Evolutionary conservation across 345 rosid species (phyloP).

Genomic region (Citrus mangshanensis): DNA sequence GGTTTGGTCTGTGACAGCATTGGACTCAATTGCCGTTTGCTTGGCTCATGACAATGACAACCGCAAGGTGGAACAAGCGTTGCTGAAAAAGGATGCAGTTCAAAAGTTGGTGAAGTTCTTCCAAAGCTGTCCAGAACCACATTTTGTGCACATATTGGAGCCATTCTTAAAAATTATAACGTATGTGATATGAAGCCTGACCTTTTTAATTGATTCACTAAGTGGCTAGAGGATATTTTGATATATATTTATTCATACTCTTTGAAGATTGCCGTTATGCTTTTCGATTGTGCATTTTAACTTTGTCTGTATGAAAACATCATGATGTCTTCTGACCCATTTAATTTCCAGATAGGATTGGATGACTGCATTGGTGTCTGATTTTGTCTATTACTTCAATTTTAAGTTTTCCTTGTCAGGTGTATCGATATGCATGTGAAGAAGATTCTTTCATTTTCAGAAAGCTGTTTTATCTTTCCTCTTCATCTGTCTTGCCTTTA

Average conservation of each 20-base stretch:
- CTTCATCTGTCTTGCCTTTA: neutral
- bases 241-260: neutral
- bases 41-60: slow-evolving; percentile 96
- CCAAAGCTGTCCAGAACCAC: slow-evolving; percentile 92
- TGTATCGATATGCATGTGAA: neutral
- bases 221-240: neutral
- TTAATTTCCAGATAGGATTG: neutral
- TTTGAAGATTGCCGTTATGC: neutral
- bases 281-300: neutral
- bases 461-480: neutral
- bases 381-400: neutral
- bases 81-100: slow-evolving; percentile 85
- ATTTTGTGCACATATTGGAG: slow-evolving; percentile 94
- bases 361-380: neutral
- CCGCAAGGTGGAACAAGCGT: slow-evolving; percentile 92
- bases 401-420: neutral
- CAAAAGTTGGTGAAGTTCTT: slow-evolving; percentile 87
- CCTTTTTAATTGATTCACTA: neutral
- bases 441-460: neutral
- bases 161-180: slow-evolving; percentile 97
- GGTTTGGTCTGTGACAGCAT: slow-evolving; percentile 86
- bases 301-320: neutral
- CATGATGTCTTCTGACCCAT: neutral
- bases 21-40: slow-evolving; percentile 96
- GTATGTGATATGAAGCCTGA: slow-evolving; percentile 35